Base-by-base conservation (phyloP, 768 basidiomycete species). In the Xerocomus brunneocitrinus region DNA sequence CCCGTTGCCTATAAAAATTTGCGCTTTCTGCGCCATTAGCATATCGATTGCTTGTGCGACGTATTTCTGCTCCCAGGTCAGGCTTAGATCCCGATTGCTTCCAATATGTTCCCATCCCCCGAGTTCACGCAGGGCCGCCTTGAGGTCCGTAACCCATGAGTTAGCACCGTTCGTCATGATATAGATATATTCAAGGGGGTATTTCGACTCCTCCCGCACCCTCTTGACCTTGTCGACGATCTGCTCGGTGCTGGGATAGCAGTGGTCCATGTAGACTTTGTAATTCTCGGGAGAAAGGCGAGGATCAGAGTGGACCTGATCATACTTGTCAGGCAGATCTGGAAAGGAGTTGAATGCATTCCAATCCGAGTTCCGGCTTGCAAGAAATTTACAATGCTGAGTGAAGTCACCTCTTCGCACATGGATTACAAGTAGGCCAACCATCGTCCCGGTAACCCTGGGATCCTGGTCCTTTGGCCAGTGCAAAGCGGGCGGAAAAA, bases 1-100 rank as follows among this genome's bases (percentile, higher is more conserved):
- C 62, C 79, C 80, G 44, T 81, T 81, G 7, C 79, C 80, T 35
- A 80, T 65, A 60, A 81, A 76, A 25, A 74, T 69, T 50, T 79
- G 76, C 5, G 77, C 77, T 49, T 68, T 65, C 53, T 72, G 63
- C 2, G 74, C 77, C 38, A 80, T 69, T 10, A 73, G 63, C 77
- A 82, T 81, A 55, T 81, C 80, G 35, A 80, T 57, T 42, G 74
- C 75, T 59, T 78, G 75, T 0, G 66, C 66, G n/a, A 77, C 72
- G 42, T 70, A 75, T 49, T 64, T 62, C 59, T 80, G 74, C 57
- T 78, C 75, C 61, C 62, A 63, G 4, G 66, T 72, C 25, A 80
- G 47, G 30, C 47, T 55, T 47, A 82, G 51, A 49, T 80, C 78
- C 19, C 67, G 59, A 47, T 67, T 75, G 51, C 71, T 77, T 53